These are phyloP conservation scores for Aciculosporium take DNA, from an alignment of 2,329 filamentous ascomycete genomes.

Conservation along the genomic window DNA sequence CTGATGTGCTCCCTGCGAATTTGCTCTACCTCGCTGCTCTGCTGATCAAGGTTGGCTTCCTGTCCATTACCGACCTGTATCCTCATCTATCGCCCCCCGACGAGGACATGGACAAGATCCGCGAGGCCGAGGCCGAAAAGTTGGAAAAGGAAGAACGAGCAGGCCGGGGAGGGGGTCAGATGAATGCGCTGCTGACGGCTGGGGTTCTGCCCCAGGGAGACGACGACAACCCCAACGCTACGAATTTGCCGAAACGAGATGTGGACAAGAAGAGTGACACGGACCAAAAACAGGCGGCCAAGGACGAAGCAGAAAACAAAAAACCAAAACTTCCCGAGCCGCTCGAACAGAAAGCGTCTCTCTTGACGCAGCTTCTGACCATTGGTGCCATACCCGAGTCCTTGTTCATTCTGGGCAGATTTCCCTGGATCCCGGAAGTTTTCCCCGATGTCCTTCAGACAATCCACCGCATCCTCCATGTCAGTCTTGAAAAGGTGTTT, in stretches of 20 bases:
- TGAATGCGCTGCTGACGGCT: conserved; percentile 77
- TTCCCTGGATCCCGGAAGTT: conserved; percentile 80
- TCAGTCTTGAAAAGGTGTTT: conserved; percentile 65
- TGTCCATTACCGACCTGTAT: conserved; percentile 82
- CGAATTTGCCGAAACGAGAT: conserved; percentile 34
- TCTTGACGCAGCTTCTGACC: conserved; percentile 73
- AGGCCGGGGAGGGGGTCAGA: conserved; percentile 53
- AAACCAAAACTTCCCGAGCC: conserved; percentile 52
- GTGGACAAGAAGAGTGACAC: conserved; percentile 35
- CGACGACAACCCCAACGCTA: conserved; percentile 52
- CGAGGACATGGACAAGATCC: conserved; percentile 63
- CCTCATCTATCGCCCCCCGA: conserved; percentile 81
- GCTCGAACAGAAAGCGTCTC: conserved; percentile 71
- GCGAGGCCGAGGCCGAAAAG: conserved; percentile 56
- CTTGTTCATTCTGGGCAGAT: conserved; percentile 79
- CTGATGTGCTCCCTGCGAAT: conserved; percentile 76
- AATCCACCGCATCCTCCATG: conserved; percentile 72
- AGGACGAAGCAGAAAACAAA: conserved; percentile 32
- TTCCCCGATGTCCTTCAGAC: conserved; percentile 68
- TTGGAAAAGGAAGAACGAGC: conserved; percentile 64
- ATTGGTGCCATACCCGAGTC: conserved; percentile 90
- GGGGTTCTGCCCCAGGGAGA: conserved; percentile 53
- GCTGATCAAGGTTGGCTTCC: conserved; percentile 92
- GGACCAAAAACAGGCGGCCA: conserved; percentile 31
- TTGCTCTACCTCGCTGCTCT: conserved; percentile 83